Evolutionary conservation across 495 filamentous ascomycete genomes (phyloP).

Genomic region (Neurospora pannonica): DNA sequence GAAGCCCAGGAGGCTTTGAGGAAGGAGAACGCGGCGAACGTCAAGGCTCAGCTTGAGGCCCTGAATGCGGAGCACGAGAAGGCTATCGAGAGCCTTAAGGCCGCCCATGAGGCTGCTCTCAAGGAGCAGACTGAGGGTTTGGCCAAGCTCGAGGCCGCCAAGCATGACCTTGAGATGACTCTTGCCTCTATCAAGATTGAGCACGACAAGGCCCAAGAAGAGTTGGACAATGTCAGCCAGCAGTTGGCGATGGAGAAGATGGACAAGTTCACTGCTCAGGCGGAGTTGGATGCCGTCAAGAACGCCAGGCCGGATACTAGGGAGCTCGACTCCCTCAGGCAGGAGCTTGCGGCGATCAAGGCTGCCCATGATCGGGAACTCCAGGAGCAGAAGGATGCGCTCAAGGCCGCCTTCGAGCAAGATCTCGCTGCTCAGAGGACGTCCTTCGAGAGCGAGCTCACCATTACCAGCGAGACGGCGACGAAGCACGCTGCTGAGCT

Average conservation of each 20-base stretch:
- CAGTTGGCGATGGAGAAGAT: constrained; percentile 45
- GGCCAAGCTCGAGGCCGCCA: constrained; percentile 13
- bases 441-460: background rate
- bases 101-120: constrained; percentile 21
- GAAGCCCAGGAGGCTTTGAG: constrained; percentile 33
- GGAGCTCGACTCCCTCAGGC: constrained; percentile 30
- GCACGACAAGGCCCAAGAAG: constrained; percentile 29
- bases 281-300: constrained; percentile 42
- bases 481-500: constrained; percentile 25
- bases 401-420: constrained; percentile 30
- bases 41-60: constrained; percentile 28
- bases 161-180: constrained; percentile 12
- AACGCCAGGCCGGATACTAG: constrained; percentile 44
- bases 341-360: constrained; percentile 23
- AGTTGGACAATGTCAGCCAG: constrained; percentile 35
- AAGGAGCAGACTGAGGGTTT: constrained; percentile 13
- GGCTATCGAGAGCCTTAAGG: constrained; percentile 31
- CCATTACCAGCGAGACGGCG: background rate
- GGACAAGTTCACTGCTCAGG: constrained; percentile 44
- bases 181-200: constrained; percentile 20
- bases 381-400: constrained; percentile 22
- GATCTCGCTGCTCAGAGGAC: constrained; percentile 13
- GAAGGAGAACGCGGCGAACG: constrained; percentile 20
- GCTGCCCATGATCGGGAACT: constrained; percentile 14
- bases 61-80: constrained; percentile 32